These are phyloP conservation scores for Pistacia atlantica DNA, from an alignment of 345 rosid species.

Conservation along the genomic window DNA sequence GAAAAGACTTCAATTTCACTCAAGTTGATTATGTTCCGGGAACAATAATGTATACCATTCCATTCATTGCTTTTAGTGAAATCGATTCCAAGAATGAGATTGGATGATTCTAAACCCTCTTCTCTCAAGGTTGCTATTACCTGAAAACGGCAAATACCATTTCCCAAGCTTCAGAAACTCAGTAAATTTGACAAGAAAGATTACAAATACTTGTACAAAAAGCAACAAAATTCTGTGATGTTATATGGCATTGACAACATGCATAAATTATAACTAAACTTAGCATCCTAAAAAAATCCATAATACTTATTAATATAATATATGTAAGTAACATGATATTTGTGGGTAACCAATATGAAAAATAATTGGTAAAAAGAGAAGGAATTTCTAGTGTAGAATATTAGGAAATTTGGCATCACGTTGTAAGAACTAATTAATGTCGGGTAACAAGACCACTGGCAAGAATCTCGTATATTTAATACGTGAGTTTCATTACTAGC, in stretches of 20 bases:
- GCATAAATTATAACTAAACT: not conserved
- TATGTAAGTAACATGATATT: too few species aligned
- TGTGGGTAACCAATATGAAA: too few species aligned
- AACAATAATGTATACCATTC: slow-evolving; percentile 53
- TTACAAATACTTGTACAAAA: not conserved
- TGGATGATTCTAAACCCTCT: slow-evolving; percentile 84
- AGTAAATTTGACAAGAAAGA: not conserved
- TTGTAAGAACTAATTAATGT: too few species aligned
- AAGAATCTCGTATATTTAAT: too few species aligned
- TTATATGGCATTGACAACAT: not conserved
- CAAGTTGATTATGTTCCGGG: not conserved
- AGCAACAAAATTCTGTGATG: not conserved
- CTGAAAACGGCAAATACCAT: slow-evolving; percentile 28
- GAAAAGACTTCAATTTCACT: not conserved
- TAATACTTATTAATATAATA: too few species aligned
- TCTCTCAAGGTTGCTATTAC: slow-evolving; percentile 67
- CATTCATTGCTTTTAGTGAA: slow-evolving; percentile 95
- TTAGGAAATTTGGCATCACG: too few species aligned
- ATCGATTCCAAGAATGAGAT: slow-evolving; percentile 83
- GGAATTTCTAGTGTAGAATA: too few species aligned
- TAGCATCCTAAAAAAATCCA: not conserved
- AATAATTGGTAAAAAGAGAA: too few species aligned
- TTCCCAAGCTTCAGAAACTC: not conserved
- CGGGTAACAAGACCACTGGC: too few species aligned
- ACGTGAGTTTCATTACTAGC: too few species aligned